Base-by-base conservation (phyloP, 805 yeast genomes). In the Cyberlindnera mrakii region DNA sequence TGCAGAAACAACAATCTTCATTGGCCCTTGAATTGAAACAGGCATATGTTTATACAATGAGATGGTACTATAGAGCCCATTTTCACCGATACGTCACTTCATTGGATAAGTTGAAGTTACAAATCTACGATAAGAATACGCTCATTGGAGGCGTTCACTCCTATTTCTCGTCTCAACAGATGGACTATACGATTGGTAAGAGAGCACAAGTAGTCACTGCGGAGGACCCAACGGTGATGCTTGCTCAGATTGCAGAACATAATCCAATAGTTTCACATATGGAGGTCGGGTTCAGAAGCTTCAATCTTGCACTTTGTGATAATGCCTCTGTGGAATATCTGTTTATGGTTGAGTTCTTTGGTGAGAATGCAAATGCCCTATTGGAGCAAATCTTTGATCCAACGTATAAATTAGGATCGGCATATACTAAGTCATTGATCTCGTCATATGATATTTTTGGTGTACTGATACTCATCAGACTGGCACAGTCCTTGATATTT, bases 21-120 rank as follows among this genome's bases (percentile, higher is more conserved):
- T 64, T 93, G 42, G 91, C 96, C 0, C 59, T 66, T 14, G 93
- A 87, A 55, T 70, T 93, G 33, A 73, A 80, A 42, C 75, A 75
- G 53, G 98, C 97, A 0, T 93, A 93, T 60, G 66, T 81, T 16
- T 80, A 80, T 55, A 91, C 98, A 3, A 90, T 93, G 86, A 71
- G 77, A 54, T 93, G 99, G 99, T 93, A 91, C 65, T 93, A 93
- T 60, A 71, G 74, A 45, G 75, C 83, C 44, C 77, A 85, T 52
- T 91, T 90, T 57, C 79, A 82, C 15, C 77, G 89, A 49, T 90
- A 89, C 63, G 62, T 82, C 32, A 77, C 81, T 47, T 79, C 95
- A 1, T 63, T 90, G 40, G 85, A 85, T 46, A 78, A 78, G 50
- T 62, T 88, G 45, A 76, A 73, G 35, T 50, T 81, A 15, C 70